phyloP scores from a whole-genome alignment of 768 basidiomycete genomes.

The Tephrocybe rancida region DNA sequence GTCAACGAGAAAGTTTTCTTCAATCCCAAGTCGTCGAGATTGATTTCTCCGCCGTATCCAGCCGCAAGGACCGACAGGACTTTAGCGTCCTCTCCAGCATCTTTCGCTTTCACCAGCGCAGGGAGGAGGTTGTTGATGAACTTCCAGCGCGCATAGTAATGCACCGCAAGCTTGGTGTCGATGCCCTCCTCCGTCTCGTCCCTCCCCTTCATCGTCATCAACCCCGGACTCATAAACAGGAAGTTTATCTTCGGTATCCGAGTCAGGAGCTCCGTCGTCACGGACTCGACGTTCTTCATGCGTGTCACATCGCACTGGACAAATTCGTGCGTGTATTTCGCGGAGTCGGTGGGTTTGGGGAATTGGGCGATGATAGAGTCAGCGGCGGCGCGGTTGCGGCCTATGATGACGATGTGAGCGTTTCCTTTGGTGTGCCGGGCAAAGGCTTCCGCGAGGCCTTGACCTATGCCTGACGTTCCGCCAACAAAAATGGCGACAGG shows the following conservation, averaged over 20 bases:
- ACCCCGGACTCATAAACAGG: conserved; percentile 46
- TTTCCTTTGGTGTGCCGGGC: conserved; percentile 44
- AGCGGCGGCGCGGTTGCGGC: conserved; percentile 50
- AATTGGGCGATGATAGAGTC: conserved; percentile 39
- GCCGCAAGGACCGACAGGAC: conserved; percentile 47
- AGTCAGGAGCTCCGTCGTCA: conserved; percentile 31
- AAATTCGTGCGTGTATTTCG: conserved; percentile 38
- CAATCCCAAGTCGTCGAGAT: conserved; percentile 47
- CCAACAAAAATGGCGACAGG: conserved; percentile 41
- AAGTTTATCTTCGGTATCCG: conserved; percentile 51
- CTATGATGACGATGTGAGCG: conserved; percentile 49
- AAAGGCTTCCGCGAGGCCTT: conserved; percentile 44
- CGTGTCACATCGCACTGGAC: conserved; percentile 46
- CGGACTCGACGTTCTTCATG: conserved; percentile 43
- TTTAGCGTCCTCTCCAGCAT: conserved; percentile 51
- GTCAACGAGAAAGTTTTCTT: conserved; percentile 37
- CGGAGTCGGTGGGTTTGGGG: conserved; percentile 29
- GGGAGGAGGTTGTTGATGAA: conserved; percentile 49
- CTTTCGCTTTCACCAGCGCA: conserved; percentile 41
- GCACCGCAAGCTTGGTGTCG: conserved; percentile 37
- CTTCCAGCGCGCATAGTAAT: conserved; percentile 56
- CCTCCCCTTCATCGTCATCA: conserved; percentile 38
- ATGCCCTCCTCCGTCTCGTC: conserved; percentile 35
- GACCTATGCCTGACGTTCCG: conserved; percentile 46
- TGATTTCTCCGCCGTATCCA: conserved; percentile 36